phyloP scores from a whole-genome alignment of 1,139 yeast genomes.

The Blastobotrys aristatus region DNA sequence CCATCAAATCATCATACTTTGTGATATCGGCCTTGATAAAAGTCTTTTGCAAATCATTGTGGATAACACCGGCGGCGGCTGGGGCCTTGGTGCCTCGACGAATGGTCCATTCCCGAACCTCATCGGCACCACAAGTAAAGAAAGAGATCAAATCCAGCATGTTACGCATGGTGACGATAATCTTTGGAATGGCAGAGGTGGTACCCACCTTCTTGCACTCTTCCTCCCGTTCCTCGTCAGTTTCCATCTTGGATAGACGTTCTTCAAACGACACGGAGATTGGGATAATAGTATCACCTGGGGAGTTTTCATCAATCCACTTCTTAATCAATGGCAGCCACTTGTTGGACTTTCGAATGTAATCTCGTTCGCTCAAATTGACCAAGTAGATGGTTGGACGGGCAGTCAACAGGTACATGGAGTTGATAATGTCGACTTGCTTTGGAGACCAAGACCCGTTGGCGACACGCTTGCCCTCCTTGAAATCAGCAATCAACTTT shows the following conservation, averaged over 20 bases:
- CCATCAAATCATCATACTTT: conserved; percentile 66
- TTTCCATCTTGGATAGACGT: conserved; percentile 80
- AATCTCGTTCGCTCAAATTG: conserved; percentile 90
- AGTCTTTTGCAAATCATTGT: conserved; percentile 78
- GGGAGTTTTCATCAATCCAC: conserved; percentile 93
- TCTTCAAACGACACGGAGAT: conserved; percentile 91
- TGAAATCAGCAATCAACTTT: conserved; percentile 67
- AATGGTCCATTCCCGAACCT: conserved; percentile 90
- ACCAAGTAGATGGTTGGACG: conserved; percentile 94
- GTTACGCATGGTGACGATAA: conserved; percentile 62
- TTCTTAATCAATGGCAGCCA: conserved; percentile 84
- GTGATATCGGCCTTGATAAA: conserved; percentile 84
- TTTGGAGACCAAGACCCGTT: conserved; percentile 84
- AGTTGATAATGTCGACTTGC: conserved; percentile 84
- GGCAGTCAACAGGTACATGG: conserved; percentile 79
- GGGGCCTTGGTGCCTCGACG: conserved; percentile 76
- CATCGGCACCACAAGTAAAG: conserved; percentile 87
- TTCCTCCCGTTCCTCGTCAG: conserved; percentile 87
- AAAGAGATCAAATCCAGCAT: conserved; percentile 72
- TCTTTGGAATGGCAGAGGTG: conserved; percentile 77
- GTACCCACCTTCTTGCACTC: conserved; percentile 87
- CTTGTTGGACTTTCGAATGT: conserved; percentile 96
- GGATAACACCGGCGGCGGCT: conserved; percentile 91
- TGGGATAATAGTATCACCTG: conserved; percentile 94
- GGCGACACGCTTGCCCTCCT: conserved; percentile 85